Evolutionary conservation across 192 early-diverging fungal species (phyloP).

Genomic region (Allomyces arbusculus): DNA sequence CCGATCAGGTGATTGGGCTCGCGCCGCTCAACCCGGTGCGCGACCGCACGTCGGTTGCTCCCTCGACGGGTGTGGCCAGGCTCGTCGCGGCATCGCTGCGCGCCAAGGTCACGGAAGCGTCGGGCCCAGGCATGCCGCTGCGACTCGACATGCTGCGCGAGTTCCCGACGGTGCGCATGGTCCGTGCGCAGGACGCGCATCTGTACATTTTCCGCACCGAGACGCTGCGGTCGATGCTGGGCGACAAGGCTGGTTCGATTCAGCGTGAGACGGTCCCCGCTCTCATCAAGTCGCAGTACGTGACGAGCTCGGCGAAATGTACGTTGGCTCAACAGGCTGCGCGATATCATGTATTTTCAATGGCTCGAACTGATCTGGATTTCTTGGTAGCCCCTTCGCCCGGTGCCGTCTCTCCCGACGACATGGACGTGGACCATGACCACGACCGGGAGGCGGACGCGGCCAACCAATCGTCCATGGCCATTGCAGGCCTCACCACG

Average conservation of each 20-base stretch:
- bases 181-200: slow-evolving; percentile 73
- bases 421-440: too few relatives aligned
- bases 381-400: too few relatives aligned
- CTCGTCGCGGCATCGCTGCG: slow-evolving; percentile 2
- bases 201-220: slow-evolving; percentile 68
- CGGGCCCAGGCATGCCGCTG: slow-evolving; percentile 9
- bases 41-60: neutral
- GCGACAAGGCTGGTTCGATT: slow-evolving; percentile 41
- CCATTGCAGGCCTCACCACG: neutral
- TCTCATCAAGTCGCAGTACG: slow-evolving; percentile 64
- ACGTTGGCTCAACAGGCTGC: neutral
- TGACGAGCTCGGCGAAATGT: neutral
- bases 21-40: neutral
- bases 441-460: neutral
- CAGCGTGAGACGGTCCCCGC: slow-evolving; percentile 67
- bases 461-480: neutral
- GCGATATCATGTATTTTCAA: too few relatives aligned
- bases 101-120: slow-evolving; percentile 8
- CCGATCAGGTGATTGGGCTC: slow-evolving; percentile 16
- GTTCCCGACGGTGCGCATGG: slow-evolving; percentile 61
- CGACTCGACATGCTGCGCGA: slow-evolving; percentile 33
- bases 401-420: too few relatives aligned
- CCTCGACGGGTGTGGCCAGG: slow-evolving; percentile 6
- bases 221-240: slow-evolving; percentile 14
- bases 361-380: too few relatives aligned